These are phyloP conservation scores for Gremmenia infestans DNA, from an alignment of 2,329 filamentous ascomycete species.

Conservation along the genomic window DNA sequence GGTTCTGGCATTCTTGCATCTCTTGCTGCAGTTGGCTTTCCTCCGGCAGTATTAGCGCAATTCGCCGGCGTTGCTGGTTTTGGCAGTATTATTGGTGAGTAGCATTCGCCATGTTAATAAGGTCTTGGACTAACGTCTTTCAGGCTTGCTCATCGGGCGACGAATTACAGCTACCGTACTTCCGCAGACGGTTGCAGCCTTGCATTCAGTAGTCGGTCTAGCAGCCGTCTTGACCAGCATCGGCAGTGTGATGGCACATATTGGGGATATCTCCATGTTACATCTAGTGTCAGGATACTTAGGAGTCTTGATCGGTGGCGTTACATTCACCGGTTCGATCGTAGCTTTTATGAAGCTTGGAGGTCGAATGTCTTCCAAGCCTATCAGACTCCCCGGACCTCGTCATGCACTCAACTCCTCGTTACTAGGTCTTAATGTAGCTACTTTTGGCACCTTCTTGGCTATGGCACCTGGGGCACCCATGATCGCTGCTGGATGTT, in stretches of 20 bases:
- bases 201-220: slow-evolving; percentile 86
- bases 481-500: slow-evolving; percentile 69
- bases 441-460: slow-evolving; percentile 79
- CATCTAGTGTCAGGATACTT: slow-evolving; percentile 84
- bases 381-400: slow-evolving; percentile 63
- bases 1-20: slow-evolving; percentile 79
- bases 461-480: slow-evolving; percentile 77
- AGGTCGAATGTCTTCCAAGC: slow-evolving; percentile 74
- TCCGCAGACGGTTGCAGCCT: slow-evolving; percentile 81
- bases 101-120: not conserved
- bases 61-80: slow-evolving; percentile 71
- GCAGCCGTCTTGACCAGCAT: slow-evolving; percentile 86
- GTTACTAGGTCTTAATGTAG: slow-evolving; percentile 69
- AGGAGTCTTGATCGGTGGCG: slow-evolving; percentile 79
- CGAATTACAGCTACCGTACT: slow-evolving; percentile 84
- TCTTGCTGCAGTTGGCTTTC: slow-evolving; percentile 74
- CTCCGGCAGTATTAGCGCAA: slow-evolving; percentile 71
- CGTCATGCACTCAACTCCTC: slow-evolving; percentile 71
- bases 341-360: slow-evolving; percentile 86
- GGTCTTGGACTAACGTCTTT: not conserved
- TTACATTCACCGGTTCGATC: slow-evolving; percentile 87
- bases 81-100: slow-evolving; percentile 57
- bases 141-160: slow-evolving; percentile 70
- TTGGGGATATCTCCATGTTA: slow-evolving; percentile 66
- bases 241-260: slow-evolving; percentile 74